Evolutionary conservation across 2,329 filamentous ascomycete species (phyloP).

Genomic region (Cyclaneusma minus): DNA sequence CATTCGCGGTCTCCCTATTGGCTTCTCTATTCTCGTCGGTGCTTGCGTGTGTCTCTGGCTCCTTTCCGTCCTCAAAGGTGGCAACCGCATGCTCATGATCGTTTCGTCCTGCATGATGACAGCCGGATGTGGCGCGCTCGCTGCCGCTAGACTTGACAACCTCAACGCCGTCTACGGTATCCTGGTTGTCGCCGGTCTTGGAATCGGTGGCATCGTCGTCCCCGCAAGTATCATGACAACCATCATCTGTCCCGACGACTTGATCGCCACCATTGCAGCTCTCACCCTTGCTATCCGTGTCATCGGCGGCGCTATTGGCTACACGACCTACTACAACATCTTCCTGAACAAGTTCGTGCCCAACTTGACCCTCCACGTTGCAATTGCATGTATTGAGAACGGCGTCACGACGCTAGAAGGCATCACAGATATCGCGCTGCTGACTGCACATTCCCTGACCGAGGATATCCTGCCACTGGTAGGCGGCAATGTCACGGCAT

Average conservation of each 20-base stretch:
- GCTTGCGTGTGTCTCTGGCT: conserved; percentile 42
- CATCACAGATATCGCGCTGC: conserved; percentile 32
- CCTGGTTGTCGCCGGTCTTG: conserved; percentile 44
- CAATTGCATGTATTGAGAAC: conserved; percentile 7
- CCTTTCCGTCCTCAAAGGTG: conserved; percentile 39
- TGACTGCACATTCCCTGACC: conserved; percentile 36
- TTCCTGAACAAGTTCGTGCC: conserved; percentile 26
- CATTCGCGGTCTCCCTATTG: conserved; percentile 48
- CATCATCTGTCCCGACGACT: conserved; percentile 53
- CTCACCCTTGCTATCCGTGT: conserved; percentile 55
- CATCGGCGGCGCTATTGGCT: conserved; percentile 50
- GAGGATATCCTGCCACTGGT: conserved; percentile 35
- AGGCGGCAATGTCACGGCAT: conserved; percentile 30
- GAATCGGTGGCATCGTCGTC: conserved; percentile 53
- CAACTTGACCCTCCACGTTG: conserved; percentile 9
- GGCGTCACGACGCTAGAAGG: conserved; percentile 19
- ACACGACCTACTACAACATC: conserved; percentile 42
- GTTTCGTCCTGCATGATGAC: conserved; percentile 48
- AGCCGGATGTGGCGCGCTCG: conserved; percentile 41
- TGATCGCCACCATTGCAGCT: conserved; percentile 54
- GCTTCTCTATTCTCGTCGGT: conserved; percentile 45
- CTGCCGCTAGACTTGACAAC: conserved; percentile 34
- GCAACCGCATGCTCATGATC: conserved; percentile 44
- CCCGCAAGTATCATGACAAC: conserved; percentile 52
- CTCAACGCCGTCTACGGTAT: conserved; percentile 37